Conservation (phyloP, 2,329 filamentous ascomycete genomes). For the Stemphylium vesicarium region DNA sequence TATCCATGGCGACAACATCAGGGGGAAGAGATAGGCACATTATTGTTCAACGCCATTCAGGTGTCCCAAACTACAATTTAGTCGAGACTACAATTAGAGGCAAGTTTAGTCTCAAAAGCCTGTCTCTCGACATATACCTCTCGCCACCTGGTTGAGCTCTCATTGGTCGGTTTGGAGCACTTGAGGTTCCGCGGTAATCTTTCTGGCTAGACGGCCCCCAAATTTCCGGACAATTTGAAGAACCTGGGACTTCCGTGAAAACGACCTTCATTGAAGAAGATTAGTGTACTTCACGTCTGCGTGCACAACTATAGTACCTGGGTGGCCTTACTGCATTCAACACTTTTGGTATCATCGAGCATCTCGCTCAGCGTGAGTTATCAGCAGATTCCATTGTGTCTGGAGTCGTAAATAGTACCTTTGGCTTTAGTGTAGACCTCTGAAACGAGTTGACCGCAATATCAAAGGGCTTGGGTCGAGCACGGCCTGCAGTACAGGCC, state of each 20-base stretch:
- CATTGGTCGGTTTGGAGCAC: not conserved
- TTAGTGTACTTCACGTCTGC: not conserved
- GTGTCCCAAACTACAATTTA: not conserved
- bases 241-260: not conserved
- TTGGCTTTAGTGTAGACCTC: conserved; percentile 8
- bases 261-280: not conserved
- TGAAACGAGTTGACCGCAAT: conserved; percentile 23
- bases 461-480: conserved; percentile 23
- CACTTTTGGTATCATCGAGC: no score
- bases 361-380: not conserved
- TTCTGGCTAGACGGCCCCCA: not conserved
- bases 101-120: not conserved
- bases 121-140: not conserved
- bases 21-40: not conserved
- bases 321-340: not conserved
- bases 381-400: not conserved
- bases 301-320: not conserved
- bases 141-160: no score
- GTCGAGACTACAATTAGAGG: not conserved
- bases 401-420: conserved; percentile 6
- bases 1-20: not conserved
- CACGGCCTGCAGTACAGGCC: conserved; percentile 13
- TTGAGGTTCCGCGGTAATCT: not conserved
- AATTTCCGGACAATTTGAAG: not conserved
- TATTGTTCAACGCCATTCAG: not conserved